phyloP scores from a whole-genome alignment of 306 rosid genomes.

The Inga leiocalycina region DNA sequence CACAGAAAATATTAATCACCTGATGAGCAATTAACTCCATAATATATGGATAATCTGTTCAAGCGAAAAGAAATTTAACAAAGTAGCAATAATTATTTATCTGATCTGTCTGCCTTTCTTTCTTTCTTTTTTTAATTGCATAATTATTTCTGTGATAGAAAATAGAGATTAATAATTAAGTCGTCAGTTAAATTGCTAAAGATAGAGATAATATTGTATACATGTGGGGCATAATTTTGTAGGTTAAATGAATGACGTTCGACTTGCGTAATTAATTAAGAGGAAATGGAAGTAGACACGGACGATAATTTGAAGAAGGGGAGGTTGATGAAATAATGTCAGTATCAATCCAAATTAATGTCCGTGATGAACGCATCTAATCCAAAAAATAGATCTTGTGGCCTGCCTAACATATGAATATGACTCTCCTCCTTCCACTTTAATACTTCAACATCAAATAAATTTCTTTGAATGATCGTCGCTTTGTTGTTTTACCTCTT shows the following conservation, averaged over 20 bases:
- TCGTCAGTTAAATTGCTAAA: no score
- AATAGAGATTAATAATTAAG: background rate
- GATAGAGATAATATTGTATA: background rate
- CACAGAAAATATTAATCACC: background rate
- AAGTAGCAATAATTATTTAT: no score
- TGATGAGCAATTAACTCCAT: background rate
- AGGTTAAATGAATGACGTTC: background rate
- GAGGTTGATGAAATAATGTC: background rate
- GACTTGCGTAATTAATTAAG: no score
- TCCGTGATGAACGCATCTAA: background rate
- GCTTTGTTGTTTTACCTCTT: no score
- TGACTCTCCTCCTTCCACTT: background rate
- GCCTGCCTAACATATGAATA: no score
- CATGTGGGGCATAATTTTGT: background rate
- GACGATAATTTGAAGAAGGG: background rate
- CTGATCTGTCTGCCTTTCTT: background rate
- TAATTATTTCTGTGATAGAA: background rate
- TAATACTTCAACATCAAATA: no score
- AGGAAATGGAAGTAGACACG: background rate
- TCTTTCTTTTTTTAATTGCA: background rate
- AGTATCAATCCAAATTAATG: background rate
- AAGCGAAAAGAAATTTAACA: background rate
- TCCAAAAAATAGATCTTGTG: background rate
- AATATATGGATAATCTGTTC: background rate
- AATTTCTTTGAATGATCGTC: no score